Conservation (phyloP, 2,329 filamentous ascomycete species). For the Diaporthe destruens region DNA sequence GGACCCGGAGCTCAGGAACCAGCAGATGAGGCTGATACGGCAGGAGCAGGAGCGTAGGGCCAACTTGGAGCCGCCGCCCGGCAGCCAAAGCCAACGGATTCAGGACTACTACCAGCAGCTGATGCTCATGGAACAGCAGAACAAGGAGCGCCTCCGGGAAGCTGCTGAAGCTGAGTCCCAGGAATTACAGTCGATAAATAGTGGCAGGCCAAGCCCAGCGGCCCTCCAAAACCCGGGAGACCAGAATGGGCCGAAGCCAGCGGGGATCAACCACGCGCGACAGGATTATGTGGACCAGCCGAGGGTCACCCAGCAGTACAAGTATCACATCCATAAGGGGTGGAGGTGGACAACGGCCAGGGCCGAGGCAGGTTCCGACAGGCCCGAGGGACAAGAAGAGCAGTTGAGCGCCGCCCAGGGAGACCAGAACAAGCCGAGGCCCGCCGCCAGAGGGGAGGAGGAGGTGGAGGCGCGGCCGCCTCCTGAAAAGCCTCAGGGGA, state of each 20-base stretch:
- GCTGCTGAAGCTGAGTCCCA: no score
- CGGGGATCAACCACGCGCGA: no score
- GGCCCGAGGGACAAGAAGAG: neutral
- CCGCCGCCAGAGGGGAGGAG: neutral
- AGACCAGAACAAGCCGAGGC: neutral
- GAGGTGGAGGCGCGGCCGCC: neutral
- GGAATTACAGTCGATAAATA: neutral
- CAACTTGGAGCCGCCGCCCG: neutral
- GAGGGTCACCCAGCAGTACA: no score
- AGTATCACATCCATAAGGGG: no score
- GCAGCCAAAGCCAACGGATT: neutral
- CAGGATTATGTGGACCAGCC: no score
- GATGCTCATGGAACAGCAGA: neutral
- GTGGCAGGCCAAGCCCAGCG: neutral
- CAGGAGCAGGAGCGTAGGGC: slow-evolving; percentile 1
- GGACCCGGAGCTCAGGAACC: neutral
- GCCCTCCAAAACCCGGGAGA: no score
- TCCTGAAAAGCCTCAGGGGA: neutral
- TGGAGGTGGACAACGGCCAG: no score
- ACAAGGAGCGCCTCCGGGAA: neutral
- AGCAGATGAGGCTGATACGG: neutral
- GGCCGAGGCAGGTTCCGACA: no score
- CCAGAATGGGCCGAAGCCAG: no score
- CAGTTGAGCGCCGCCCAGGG: neutral
- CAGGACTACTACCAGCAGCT: neutral